phyloP scores from a whole-genome alignment of 1,284 basidiomycete genomes.

The Ustilago esculenta region DNA sequence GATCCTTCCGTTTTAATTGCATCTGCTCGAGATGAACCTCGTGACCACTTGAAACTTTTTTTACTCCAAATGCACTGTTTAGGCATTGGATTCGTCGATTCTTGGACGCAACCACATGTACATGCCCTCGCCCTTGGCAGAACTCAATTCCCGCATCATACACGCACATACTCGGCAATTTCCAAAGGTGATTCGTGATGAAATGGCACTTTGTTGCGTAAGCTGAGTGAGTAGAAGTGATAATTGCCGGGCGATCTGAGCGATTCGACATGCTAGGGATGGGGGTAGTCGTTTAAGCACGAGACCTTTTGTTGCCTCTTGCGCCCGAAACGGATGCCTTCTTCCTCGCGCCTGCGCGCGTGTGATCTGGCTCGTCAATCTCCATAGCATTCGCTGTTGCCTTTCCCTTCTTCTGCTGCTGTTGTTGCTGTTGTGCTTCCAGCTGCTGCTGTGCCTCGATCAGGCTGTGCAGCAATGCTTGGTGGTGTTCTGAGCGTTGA shows the following conservation, averaged over 20 bases:
- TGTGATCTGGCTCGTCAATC: conserved; percentile 21
- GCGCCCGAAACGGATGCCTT: conserved; percentile 10
- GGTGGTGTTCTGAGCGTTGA: conserved; percentile 18
- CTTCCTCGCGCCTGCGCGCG: conserved; percentile 14
- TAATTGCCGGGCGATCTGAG: no score
- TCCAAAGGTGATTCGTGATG: no score
- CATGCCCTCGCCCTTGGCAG: no score
- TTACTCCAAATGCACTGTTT: no score
- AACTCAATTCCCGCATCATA: no score
- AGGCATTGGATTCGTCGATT: background rate
- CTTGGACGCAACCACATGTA: no score
- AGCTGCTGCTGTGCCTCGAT: conserved; percentile 17
- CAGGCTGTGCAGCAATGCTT: conserved; percentile 21
- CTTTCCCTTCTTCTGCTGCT: conserved; percentile 25
- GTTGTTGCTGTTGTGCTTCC: conserved; percentile 32
- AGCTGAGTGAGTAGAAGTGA: no score
- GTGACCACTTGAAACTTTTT: no score
- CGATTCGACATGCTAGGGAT: no score
- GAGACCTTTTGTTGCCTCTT: conserved; percentile 37
- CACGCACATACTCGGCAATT: no score
- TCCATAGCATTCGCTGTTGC: conserved; percentile 30
- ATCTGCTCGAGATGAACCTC: conserved; percentile 2
- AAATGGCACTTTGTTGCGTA: no score
- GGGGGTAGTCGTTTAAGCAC: conserved; percentile 32
- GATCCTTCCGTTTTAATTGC: conserved; percentile 34